Conservation (phyloP, 2,329 filamentous ascomycete species). For the Phoma sp. region DNA sequence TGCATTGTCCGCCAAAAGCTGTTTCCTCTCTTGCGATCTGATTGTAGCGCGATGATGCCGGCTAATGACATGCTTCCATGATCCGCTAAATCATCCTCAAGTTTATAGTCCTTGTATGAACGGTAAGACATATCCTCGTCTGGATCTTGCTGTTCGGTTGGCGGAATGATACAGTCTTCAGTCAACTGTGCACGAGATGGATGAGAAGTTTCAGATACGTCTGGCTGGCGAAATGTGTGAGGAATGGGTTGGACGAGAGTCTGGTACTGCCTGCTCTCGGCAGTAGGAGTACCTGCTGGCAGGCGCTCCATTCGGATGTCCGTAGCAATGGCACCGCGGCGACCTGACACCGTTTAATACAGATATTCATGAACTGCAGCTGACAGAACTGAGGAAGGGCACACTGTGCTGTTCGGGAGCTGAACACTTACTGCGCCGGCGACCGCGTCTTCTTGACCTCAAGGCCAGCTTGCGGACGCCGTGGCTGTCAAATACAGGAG, state of each 20-base stretch:
- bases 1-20: constrained; percentile 35
- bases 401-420: not conserved
- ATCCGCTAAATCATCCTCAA: constrained; percentile 17
- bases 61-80: constrained; percentile 24
- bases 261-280: constrained; percentile 14
- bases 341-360: constrained; percentile 20
- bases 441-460: constrained; percentile 21
- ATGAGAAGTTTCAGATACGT: constrained; percentile 18
- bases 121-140: constrained; percentile 40
- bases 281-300: constrained; percentile 22
- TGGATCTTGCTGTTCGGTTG: constrained; percentile 3
- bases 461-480: constrained; percentile 25
- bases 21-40: constrained; percentile 24
- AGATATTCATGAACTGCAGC: not conserved
- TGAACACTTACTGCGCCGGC: constrained; percentile 33
- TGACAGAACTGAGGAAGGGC: not conserved
- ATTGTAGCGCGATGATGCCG: constrained; percentile 31
- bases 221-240: not conserved
- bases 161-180: not conserved
- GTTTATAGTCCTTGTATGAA: constrained; percentile 21
- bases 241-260: constrained; percentile 34
- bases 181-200: constrained; percentile 18
- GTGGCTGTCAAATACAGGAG: too few relatives aligned
- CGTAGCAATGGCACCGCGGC: constrained; percentile 24
- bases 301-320: constrained; percentile 20